These are phyloP conservation scores for Amorphotheca resinae DNA, from an alignment of 495 filamentous ascomycete species.

Conservation along the genomic window DNA sequence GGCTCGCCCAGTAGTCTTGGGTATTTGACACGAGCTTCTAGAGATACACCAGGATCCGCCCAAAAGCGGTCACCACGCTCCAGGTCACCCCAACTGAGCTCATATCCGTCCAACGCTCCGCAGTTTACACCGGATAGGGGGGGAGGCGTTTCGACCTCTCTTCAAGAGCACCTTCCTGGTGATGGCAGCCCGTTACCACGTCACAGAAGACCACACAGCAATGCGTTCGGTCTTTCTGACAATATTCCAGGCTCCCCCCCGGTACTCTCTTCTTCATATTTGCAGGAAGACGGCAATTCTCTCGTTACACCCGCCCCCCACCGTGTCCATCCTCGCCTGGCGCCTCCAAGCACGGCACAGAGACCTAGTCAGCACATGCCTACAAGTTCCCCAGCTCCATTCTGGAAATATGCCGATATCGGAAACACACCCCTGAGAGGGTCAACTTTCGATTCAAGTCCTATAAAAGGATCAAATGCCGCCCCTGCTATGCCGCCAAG, in stretches of 20 bases:
- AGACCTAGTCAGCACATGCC: slow-evolving; percentile 91
- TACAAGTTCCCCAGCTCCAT: slow-evolving; percentile 89
- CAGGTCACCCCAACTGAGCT: slow-evolving; percentile 33
- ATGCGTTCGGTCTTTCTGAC: slow-evolving; percentile 45
- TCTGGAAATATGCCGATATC: slow-evolving; percentile 78
- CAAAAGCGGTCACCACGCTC: slow-evolving; percentile 35
- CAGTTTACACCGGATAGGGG: slow-evolving; percentile 48
- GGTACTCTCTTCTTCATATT: slow-evolving; percentile 52
- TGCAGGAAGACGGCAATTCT: slow-evolving; percentile 38
- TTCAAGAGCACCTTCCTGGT: slow-evolving; percentile 27
- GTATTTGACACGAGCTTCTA: slow-evolving; percentile 34
- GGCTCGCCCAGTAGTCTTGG: slow-evolving; percentile 37
- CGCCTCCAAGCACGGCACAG: slow-evolving; percentile 79
- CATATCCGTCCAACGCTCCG: slow-evolving; percentile 29
- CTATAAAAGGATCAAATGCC: slow-evolving; percentile 27
- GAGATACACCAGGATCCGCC: slow-evolving; percentile 33
- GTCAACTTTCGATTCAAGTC: slow-evolving; percentile 39
- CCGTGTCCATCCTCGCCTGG: slow-evolving; percentile 69
- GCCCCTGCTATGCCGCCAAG: slow-evolving; percentile 37
- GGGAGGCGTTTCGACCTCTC: slow-evolving; percentile 39
- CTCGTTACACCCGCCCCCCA: slow-evolving; percentile 80
- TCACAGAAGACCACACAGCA: slow-evolving; percentile 28
- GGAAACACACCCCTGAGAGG: slow-evolving; percentile 61
- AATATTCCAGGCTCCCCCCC: slow-evolving; percentile 51
- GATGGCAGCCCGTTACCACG: slow-evolving; percentile 46